phyloP scores from a whole-genome alignment of 495 filamentous ascomycete genomes.

The Neurospora discreta region DNA sequence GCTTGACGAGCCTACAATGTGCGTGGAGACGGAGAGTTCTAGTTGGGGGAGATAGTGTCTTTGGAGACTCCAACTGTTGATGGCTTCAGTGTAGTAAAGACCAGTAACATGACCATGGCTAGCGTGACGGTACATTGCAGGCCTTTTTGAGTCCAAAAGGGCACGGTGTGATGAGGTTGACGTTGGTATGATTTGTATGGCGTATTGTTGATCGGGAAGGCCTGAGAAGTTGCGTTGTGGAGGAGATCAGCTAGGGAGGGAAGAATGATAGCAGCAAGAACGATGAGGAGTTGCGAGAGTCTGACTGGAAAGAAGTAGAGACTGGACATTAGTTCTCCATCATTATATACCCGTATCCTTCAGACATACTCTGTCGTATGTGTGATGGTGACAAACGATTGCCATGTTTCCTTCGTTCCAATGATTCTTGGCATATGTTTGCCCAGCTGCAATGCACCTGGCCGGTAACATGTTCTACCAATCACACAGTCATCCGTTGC shows the following conservation, averaged over 20 bases:
- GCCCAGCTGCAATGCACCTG: not conserved
- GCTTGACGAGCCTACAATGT: slow-evolving; percentile 43
- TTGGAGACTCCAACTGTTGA: not conserved
- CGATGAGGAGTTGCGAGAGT: not conserved
- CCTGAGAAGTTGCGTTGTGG: not conserved
- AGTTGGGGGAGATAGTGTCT: slow-evolving; percentile 43
- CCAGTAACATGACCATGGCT: slow-evolving; percentile 12
- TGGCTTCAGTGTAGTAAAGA: slow-evolving; percentile 12
- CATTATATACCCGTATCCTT: not conserved
- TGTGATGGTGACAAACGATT: not conserved
- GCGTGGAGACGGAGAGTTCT: slow-evolving; percentile 37
- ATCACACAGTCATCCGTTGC: not conserved
- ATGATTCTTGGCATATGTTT: not conserved
- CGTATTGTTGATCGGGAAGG: not conserved
- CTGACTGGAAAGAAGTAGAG: not conserved
- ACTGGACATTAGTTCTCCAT: not conserved
- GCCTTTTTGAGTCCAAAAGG: not conserved
- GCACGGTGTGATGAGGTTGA: not conserved
- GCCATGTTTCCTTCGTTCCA: not conserved
- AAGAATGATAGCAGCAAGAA: not conserved
- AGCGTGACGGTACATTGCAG: not conserved
- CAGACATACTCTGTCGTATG: not conserved
- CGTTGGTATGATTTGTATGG: not conserved
- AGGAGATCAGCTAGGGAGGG: not conserved
- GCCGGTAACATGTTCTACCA: not conserved